Percentiles rank a stretch among this genome's conserved stretches.
These are phyloP conservation scores for Plasmopara muralis DNA, from an alignment of 352 stramenopile species.

Conservation along the genomic window DNA sequence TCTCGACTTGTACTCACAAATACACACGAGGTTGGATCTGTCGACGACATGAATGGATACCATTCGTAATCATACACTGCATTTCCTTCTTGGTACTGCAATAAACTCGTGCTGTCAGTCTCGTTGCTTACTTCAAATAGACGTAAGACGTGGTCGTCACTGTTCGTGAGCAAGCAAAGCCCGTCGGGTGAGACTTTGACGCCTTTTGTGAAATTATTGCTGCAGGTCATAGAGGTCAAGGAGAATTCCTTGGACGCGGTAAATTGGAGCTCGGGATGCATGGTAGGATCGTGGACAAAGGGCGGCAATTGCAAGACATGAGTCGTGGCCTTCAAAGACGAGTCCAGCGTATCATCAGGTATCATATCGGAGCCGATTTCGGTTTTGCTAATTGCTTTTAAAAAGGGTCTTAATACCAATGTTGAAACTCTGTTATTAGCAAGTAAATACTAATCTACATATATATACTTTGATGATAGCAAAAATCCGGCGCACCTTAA, in stretches of 20 bases:
- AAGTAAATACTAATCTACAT: no score
- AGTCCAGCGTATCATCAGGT: background rate
- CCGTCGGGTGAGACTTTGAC: conserved; percentile 70
- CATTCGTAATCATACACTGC: conserved; percentile 84
- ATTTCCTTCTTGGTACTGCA: conserved; percentile 69
- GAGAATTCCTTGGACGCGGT: conserved; percentile 25
- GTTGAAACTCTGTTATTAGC: no score
- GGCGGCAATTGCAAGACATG: conserved; percentile 2
- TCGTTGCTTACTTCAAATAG: conserved; percentile 59
- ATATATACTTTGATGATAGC: no score
- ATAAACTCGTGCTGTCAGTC: conserved; percentile 14
- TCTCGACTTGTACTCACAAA: conserved; percentile 84
- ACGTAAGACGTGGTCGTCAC: conserved; percentile 73
- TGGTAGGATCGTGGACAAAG: conserved; percentile 12
- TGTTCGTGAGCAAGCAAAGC: conserved; percentile 82
- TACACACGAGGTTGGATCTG: conserved; percentile 67
- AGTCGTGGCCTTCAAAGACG: background rate
- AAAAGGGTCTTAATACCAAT: no score
- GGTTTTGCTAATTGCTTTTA: no score
- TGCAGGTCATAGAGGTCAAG: conserved; percentile 5
- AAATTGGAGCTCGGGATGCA: conserved; percentile 21
- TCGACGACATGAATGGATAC: conserved; percentile 84
- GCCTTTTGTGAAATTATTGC: conserved; percentile 76
- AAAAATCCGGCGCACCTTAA: no score
- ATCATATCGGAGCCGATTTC: no score